A percentile compares a stretch with the other conserved stretches of the same genome.
phyloP scores from a whole-genome alignment of 148 eudicot genomes.

The Silene conica region DNA sequence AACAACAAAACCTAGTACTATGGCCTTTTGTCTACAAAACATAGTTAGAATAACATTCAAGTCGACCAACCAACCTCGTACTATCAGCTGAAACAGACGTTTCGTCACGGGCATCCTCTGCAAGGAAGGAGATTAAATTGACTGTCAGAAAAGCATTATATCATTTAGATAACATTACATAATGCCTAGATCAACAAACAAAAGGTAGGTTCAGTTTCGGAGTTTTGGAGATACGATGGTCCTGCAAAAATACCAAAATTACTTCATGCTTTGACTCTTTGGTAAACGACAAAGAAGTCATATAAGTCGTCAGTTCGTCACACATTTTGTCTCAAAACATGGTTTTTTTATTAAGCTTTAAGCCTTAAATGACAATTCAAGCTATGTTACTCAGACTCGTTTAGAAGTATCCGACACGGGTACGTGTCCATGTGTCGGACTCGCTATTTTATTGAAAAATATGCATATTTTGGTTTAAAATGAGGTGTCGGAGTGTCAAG shows the following conservation, averaged over 20 bases:
- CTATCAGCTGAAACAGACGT: conserved; percentile 30
- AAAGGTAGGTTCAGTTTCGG: no score
- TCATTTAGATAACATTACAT: background rate
- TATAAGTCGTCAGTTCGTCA: background rate
- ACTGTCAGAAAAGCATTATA: background rate
- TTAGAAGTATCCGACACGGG: no score
- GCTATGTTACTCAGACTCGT: no score
- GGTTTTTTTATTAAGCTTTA: background rate
- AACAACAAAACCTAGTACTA: background rate
- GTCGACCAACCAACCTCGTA: conserved; percentile 36
- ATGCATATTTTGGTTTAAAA: no score
- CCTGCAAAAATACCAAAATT: background rate
- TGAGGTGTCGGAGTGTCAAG: no score
- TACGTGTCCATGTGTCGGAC: no score
- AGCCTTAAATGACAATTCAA: background rate
- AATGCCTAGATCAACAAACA: background rate
- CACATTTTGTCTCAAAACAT: background rate
- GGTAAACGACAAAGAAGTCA: background rate
- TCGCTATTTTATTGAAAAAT: no score
- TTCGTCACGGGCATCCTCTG: conserved; percentile 42
- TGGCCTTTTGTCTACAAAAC: background rate
- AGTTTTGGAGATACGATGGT: background rate
- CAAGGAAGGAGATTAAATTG: conserved; percentile 13
- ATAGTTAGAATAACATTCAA: background rate
- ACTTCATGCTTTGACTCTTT: background rate